A percentile compares a stretch with the other conserved stretches of the same genome.
Evolutionary conservation across 2,329 filamentous ascomycete species (phyloP).

Genomic region (Nothophoma quercina): DNA sequence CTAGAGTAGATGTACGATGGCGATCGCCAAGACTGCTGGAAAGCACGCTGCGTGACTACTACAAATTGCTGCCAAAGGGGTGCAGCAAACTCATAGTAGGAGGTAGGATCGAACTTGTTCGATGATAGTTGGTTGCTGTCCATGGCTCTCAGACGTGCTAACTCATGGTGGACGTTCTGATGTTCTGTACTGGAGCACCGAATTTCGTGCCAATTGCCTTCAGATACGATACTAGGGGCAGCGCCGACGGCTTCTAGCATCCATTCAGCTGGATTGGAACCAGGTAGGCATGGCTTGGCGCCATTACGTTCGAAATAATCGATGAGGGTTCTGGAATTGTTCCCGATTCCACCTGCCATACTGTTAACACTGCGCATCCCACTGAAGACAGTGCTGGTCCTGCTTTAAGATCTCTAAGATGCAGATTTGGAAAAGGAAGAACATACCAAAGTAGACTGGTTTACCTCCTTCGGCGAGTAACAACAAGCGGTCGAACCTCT

Average conservation of each 20-base stretch:
- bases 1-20: conserved; percentile 54
- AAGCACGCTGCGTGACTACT: conserved; percentile 52
- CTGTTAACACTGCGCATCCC: too few relatives aligned
- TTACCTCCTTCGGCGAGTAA: conserved; percentile 78
- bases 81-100: conserved; percentile 58
- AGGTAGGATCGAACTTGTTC: too few relatives aligned
- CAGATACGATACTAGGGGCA: conserved; percentile 33
- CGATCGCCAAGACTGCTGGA: conserved; percentile 57
- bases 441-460: conserved; percentile 74
- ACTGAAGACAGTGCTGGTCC: too few relatives aligned
- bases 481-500: conserved; percentile 81
- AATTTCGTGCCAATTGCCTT: conserved; percentile 51
- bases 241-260: conserved; percentile 65
- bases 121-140: conserved; percentile 45
- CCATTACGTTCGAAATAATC: conserved; percentile 78
- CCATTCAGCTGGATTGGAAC: conserved; percentile 77
- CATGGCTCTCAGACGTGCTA: conserved; percentile 49
- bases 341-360: conserved; percentile 64
- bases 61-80: conserved; percentile 45
- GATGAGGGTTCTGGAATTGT: conserved; percentile 70
- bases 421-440: too few relatives aligned
- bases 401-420: too few relatives aligned
- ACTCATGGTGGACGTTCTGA: conserved; percentile 44
- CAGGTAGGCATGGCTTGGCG: conserved; percentile 66
- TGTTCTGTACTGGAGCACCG: conserved; percentile 45